Conservation (phyloP, 768 basidiomycete species). For the Podaxis rugospora region DNA sequence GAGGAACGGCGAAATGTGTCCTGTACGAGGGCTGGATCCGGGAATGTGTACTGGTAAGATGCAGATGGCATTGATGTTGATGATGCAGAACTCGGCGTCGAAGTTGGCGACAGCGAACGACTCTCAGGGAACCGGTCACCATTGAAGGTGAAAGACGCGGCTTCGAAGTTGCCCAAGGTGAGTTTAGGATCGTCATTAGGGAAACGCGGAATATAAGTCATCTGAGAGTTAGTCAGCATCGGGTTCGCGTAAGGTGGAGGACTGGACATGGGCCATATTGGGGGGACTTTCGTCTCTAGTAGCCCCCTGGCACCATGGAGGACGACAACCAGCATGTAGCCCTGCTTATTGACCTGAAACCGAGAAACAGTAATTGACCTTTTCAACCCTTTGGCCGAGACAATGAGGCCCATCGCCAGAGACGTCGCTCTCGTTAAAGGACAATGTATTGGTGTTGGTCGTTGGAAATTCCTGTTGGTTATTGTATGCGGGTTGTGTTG, state of each 20-base stretch:
- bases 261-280: background rate
- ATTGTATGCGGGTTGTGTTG: constrained; percentile 42
- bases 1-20: constrained; percentile 53
- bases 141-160: constrained; percentile 11
- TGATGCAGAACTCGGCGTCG: constrained; percentile 57
- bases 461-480: constrained; percentile 16
- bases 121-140: constrained; percentile 35
- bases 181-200: constrained; percentile 25
- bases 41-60: constrained; percentile 58
- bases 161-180: constrained; percentile 12
- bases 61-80: constrained; percentile 63
- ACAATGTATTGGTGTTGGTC: constrained; percentile 45
- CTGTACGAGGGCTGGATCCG: constrained; percentile 46
- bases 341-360: background rate
- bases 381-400: constrained; percentile 10
- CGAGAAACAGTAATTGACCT: constrained; percentile 1
- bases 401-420: constrained; percentile 19
- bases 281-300: background rate
- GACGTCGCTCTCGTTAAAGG: constrained; percentile 21
- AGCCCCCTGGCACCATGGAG: background rate
- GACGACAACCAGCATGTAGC: background rate
- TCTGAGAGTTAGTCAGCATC: constrained; percentile 33
- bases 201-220: constrained; percentile 24
- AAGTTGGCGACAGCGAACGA: constrained; percentile 68
- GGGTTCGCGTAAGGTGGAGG: background rate